Evolutionary conservation across 2,329 filamentous ascomycete genomes (phyloP).

Genomic region (Aspergillus clavatus): DNA sequence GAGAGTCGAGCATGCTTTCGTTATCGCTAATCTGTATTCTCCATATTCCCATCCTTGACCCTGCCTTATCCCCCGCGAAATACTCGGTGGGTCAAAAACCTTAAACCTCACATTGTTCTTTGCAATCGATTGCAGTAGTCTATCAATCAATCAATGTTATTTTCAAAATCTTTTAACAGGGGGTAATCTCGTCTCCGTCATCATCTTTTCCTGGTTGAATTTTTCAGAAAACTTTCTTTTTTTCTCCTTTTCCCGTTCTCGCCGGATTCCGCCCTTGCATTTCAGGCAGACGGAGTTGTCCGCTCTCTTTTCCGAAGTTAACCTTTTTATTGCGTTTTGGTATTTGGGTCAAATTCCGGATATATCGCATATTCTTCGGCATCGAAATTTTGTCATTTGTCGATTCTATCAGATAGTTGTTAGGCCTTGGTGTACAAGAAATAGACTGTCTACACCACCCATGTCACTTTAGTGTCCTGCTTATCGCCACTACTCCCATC

Average conservation of each 20-base stretch:
- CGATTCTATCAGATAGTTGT: too few relatives aligned
- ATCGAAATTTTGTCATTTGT: too few relatives aligned
- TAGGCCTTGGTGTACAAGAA: too few relatives aligned
- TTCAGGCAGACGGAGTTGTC: neutral
- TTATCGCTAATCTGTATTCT: conserved; percentile 11
- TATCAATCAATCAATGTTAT: neutral
- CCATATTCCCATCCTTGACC: conserved; percentile 7
- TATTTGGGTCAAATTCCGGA: too few relatives aligned
- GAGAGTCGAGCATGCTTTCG: too few relatives aligned
- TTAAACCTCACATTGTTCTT: neutral
- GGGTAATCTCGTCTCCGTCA: neutral
- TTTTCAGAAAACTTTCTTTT: neutral
- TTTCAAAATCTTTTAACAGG: neutral
- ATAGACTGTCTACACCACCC: too few relatives aligned
- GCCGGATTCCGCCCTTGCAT: neutral
- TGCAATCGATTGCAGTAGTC: neutral
- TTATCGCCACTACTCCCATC: neutral
- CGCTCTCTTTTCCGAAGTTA: neutral
- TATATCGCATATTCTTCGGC: neutral
- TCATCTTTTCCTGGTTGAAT: neutral
- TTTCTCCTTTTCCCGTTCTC: neutral
- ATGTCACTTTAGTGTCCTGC: neutral
- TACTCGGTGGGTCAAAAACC: conserved; percentile 1
- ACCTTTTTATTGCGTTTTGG: neutral
- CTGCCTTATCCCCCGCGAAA: conserved; percentile 27